Percentiles rank a stretch among this genome's conserved stretches.
Conservation (phyloP, 768 basidiomycete species). For the Boletus vinaceobasis region DNA sequence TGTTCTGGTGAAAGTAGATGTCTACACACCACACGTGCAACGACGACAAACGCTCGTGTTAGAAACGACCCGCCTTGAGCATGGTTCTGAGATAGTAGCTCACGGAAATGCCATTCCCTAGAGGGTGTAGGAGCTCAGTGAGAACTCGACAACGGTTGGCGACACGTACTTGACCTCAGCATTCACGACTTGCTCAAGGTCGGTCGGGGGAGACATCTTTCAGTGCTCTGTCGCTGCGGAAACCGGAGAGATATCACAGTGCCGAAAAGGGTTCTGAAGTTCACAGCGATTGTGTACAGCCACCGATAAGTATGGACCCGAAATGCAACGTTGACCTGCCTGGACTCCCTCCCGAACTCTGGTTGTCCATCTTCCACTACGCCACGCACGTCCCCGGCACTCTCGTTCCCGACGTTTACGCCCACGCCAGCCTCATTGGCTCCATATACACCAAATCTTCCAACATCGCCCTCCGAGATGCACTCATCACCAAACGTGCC, state of each 20-base stretch:
- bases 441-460: not conserved
- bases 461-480: slow-evolving; percentile 6
- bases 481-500: slow-evolving; percentile 25
- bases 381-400: slow-evolving; percentile 19
- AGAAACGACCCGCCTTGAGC: not conserved
- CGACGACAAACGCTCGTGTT: not conserved
- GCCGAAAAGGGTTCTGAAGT: too few species aligned
- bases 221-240: not conserved
- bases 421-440: slow-evolving; percentile 10
- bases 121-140: not conserved
- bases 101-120: slow-evolving; percentile 83
- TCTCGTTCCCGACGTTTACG: slow-evolving; percentile 25
- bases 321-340: not conserved
- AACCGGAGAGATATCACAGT: too few species aligned
- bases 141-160: not conserved
- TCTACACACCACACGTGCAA: slow-evolving; percentile 38
- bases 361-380: slow-evolving; percentile 21
- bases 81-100: slow-evolving; percentile 21
- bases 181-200: slow-evolving; percentile 55
- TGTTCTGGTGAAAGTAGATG: slow-evolving; percentile 76
- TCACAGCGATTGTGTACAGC: not conserved
- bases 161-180: slow-evolving; percentile 59
- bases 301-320: not conserved
- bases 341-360: slow-evolving; percentile 23
- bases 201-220: slow-evolving; percentile 38